Percentiles rank a stretch among this genome's conserved stretches.
These are phyloP conservation scores for Trichoderma brevicompactum DNA, from an alignment of 2,329 filamentous ascomycete genomes.

Conservation along the genomic window DNA sequence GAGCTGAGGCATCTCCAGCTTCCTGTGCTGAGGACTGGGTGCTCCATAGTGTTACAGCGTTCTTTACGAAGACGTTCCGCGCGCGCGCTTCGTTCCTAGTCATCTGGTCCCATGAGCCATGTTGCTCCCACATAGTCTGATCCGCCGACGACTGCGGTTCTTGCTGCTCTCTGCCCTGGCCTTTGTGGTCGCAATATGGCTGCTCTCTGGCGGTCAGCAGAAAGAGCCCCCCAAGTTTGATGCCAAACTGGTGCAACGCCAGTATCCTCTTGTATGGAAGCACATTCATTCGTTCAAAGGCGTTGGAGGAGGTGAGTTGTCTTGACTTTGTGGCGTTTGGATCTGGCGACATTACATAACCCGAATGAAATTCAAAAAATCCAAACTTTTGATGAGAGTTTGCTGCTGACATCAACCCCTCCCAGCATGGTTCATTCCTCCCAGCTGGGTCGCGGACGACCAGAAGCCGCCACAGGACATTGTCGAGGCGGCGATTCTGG, in stretches of 20 bases:
- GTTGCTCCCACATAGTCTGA: slow-evolving; percentile 9
- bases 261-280: slow-evolving; percentile 33
- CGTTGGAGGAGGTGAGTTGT: slow-evolving; percentile 32
- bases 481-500: slow-evolving; percentile 33
- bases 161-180: slow-evolving; percentile 9
- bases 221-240: neutral
- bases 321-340: slow-evolving; percentile 21
- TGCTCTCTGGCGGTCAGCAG: neutral
- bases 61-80: neutral
- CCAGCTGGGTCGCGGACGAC: slow-evolving; percentile 30
- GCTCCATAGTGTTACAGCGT: slow-evolving; percentile 9
- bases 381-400: slow-evolving; percentile 2
- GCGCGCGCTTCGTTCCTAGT: neutral
- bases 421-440: slow-evolving; percentile 36
- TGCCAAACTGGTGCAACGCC: slow-evolving; percentile 7
- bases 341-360: slow-evolving; percentile 8
- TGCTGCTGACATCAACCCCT: neutral
- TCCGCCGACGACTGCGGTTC: slow-evolving; percentile 16
- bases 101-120: neutral
- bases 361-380: neutral
- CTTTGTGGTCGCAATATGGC: neutral
- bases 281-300: slow-evolving; percentile 32
- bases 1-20: neutral
- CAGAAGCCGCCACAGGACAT: slow-evolving; percentile 31
- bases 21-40: neutral